phyloP scores from a whole-genome alignment of 2,329 filamentous ascomycete genomes.

The Pseudodiploospora longispora region DNA sequence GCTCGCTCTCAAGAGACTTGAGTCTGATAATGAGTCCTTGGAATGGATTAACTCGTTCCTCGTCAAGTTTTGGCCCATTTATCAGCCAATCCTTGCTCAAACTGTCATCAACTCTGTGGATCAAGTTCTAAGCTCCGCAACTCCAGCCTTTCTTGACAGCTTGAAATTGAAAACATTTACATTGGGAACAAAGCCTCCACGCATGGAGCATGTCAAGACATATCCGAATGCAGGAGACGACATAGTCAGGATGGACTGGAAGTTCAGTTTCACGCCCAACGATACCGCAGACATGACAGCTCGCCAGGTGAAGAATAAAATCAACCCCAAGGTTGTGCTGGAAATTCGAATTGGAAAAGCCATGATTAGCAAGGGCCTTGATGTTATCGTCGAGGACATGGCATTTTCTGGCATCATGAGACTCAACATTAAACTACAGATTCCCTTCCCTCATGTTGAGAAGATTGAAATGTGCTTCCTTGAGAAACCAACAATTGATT shows the following conservation, averaged over 20 bases:
- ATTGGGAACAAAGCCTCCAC: constrained; percentile 87
- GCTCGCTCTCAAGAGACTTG: constrained; percentile 76
- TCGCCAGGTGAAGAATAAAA: constrained; percentile 84
- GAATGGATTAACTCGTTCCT: constrained; percentile 99
- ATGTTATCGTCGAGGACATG: constrained; percentile 98
- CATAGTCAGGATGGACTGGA: constrained; percentile 98
- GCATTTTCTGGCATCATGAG: constrained; percentile 93
- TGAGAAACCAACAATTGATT: constrained; percentile 82
- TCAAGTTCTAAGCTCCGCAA: constrained; percentile 87
- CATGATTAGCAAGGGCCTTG: constrained; percentile 91
- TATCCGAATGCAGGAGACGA: constrained; percentile 95
- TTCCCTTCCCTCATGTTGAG: constrained; percentile 92
- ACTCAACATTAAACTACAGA: constrained; percentile 93
- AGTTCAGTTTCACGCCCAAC: constrained; percentile 97
- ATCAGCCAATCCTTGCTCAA: constrained; percentile 84
- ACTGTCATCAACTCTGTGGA: constrained; percentile 92
- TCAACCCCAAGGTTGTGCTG: constrained; percentile 93
- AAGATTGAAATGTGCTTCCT: constrained; percentile 93
- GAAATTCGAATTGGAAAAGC: constrained; percentile 94
- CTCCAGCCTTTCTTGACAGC: constrained; percentile 87
- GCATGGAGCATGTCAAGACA: constrained; percentile 96
- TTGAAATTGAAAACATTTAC: constrained; percentile 90
- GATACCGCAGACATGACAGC: constrained; percentile 87
- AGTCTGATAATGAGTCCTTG: constrained; percentile 83
- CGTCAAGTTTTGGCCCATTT: constrained; percentile 99